Evolutionary conservation across 1,139 yeast species (phyloP), one percentile per base, ranked within the genome.

Genomic region (Scheffersomyces titani): DNA sequence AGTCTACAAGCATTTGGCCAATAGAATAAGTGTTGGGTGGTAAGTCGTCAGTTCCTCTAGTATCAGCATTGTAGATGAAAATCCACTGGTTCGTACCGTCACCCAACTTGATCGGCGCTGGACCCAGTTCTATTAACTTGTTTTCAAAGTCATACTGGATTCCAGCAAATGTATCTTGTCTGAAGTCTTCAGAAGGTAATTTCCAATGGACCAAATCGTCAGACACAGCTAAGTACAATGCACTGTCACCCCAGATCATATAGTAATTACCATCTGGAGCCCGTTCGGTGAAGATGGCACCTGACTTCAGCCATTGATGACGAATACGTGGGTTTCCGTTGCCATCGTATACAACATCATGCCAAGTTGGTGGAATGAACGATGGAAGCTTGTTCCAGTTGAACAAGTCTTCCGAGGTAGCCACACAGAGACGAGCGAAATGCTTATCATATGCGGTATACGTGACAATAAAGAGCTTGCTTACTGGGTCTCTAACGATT

Each of bases 221-320:
- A 5, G 78, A 72, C 44, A 65, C 69, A 3, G 82, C 82, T 60
- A 78, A 70, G 59, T 76, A 74, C 56, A 78, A 70, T 24, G 73
- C 72, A 19, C 74, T 70, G 61, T 79, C 83, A 11, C 83, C 83
- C 79, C 80, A 79, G 45, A 79, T 70, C 83, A 79, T 79, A 59
- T 77, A 77, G 61, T 75, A 78, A 51, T 71, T 69, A 5, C 80
- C 80, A 59, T 76, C 78, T 36, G 60, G 61, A 53, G 57, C 49
- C 51, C 58, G 66, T 53, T 77, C 77, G n/a, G 71, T 72, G 62
- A 79, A 77, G 0, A 79, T 64, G 1, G 82, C 82, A 0, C 82
- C 83, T 5, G 78, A 74, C 60, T 79, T 79, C 78, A 75, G 78
- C 83, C 83, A 78, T 22, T 70, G 72, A 44, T 65, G 58, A 19